A percentile compares a stretch with the other conserved stretches of the same genome.
Evolutionary conservation across 2,329 filamentous ascomycete species (phyloP).

Genomic region (Penicillium brasilianum): DNA sequence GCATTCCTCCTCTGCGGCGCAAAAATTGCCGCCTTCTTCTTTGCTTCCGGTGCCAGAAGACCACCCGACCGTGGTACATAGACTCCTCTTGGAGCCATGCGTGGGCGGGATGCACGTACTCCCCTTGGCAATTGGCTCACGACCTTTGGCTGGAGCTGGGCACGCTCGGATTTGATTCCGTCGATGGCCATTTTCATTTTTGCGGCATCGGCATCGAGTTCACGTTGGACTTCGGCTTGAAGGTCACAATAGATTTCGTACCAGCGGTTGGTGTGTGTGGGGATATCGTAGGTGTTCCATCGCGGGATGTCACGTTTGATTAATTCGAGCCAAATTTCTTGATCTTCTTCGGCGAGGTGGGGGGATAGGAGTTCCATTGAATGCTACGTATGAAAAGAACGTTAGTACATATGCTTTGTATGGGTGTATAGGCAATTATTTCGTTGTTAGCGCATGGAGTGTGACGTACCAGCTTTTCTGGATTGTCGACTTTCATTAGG

Average conservation of each 20-base stretch:
- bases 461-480: slow-evolving; percentile 69
- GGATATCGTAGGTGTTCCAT: slow-evolving; percentile 68
- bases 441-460: neutral
- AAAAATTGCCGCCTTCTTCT: slow-evolving; percentile 43
- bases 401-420: neutral
- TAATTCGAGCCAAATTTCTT: slow-evolving; percentile 77
- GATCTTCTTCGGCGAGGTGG: slow-evolving; percentile 71
- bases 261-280: slow-evolving; percentile 73
- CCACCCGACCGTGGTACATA: neutral
- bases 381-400: slow-evolving; percentile 43
- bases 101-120: neutral
- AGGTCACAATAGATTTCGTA: slow-evolving; percentile 76
- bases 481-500: slow-evolving; percentile 72
- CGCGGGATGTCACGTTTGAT: slow-evolving; percentile 78
- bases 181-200: slow-evolving; percentile 63
- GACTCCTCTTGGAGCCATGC: neutral
- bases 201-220: slow-evolving; percentile 63
- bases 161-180: slow-evolving; percentile 63
- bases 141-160: slow-evolving; percentile 62
- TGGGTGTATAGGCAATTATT: neutral
- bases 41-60: neutral
- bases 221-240: slow-evolving; percentile 61
- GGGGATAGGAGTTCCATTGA: slow-evolving; percentile 76
- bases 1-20: slow-evolving; percentile 43
- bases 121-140: slow-evolving; percentile 40